Conservation (phyloP, 2,329 filamentous ascomycete species). For the Fusarium heterosporum region DNA sequence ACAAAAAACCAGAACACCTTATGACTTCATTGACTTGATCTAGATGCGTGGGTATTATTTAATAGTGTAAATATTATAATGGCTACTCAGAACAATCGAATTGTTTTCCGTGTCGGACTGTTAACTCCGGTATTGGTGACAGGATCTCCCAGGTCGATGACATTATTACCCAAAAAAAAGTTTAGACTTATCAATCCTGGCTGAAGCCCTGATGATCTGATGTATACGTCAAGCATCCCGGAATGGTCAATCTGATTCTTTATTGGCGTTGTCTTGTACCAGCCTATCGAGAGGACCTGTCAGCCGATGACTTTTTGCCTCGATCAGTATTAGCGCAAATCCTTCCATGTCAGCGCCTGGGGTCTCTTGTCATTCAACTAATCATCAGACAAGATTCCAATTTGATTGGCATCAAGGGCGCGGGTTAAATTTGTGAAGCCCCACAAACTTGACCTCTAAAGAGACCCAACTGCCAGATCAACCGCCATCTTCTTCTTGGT, state of each 20-base stretch:
- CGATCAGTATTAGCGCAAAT: slow-evolving; percentile 8
- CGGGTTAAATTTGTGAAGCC: too few species aligned
- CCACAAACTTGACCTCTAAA: too few species aligned
- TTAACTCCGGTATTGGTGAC: not conserved
- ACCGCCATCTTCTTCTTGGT: not conserved
- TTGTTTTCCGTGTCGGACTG: too few species aligned
- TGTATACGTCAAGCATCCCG: not conserved
- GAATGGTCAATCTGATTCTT: not conserved
- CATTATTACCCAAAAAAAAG: not conserved
- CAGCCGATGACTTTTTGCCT: slow-evolving; percentile 14
- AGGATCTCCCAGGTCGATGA: not conserved
- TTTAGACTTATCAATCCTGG: not conserved
- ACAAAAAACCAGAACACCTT: too few species aligned
- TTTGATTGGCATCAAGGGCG: too few species aligned
- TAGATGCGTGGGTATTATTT: too few species aligned
- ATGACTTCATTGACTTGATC: too few species aligned
- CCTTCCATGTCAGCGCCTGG: not conserved
- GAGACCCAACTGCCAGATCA: not conserved
- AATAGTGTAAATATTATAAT: too few species aligned
- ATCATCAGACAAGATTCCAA: too few species aligned
- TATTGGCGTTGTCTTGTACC: not conserved
- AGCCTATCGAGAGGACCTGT: not conserved
- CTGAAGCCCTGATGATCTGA: not conserved
- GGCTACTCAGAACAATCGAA: not conserved
- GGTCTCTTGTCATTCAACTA: not conserved